Conservation (phyloP, 257 asterid genomes). For the Apocynum venetum region DNA sequence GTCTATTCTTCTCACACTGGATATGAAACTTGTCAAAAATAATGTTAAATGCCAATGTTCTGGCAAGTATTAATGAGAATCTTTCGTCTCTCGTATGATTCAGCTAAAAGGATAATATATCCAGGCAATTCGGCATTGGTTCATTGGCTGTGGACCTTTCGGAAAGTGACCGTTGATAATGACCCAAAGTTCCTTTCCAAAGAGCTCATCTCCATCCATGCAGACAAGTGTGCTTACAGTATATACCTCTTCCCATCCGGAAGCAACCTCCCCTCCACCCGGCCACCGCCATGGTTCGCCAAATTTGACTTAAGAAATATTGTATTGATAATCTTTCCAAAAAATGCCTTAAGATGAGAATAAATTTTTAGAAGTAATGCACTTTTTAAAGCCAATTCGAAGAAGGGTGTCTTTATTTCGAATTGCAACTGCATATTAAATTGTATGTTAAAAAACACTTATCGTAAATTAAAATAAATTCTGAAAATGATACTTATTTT, state of each 20-base stretch:
- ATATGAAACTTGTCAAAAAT: background rate
- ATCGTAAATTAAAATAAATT: too few species aligned
- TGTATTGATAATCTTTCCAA: too few species aligned
- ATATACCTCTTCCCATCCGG: background rate
- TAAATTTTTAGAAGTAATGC: too few species aligned
- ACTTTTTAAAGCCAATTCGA: too few species aligned
- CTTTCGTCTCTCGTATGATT: background rate
- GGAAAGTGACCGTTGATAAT: background rate
- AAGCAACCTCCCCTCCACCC: background rate
- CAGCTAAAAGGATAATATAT: background rate
- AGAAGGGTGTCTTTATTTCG: too few species aligned
- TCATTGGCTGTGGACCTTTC: conserved; percentile 7
- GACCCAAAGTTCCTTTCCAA: background rate
- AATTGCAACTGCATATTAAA: too few species aligned
- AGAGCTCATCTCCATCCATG: conserved; percentile 1
- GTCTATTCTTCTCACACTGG: background rate
- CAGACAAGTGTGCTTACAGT: background rate
- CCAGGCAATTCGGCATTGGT: background rate
- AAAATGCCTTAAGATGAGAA: too few species aligned
- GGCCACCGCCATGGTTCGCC: too few species aligned
- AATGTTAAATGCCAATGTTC: too few species aligned
- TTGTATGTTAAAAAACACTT: too few species aligned
- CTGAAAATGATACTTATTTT: too few species aligned
- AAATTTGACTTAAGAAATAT: too few species aligned
- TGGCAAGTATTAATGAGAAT: background rate